A percentile compares a stretch with the other conserved stretches of the same genome.
phyloP scores from a whole-genome alignment of 208 protist species.

The Wallacemonas rigidus region DNA sequence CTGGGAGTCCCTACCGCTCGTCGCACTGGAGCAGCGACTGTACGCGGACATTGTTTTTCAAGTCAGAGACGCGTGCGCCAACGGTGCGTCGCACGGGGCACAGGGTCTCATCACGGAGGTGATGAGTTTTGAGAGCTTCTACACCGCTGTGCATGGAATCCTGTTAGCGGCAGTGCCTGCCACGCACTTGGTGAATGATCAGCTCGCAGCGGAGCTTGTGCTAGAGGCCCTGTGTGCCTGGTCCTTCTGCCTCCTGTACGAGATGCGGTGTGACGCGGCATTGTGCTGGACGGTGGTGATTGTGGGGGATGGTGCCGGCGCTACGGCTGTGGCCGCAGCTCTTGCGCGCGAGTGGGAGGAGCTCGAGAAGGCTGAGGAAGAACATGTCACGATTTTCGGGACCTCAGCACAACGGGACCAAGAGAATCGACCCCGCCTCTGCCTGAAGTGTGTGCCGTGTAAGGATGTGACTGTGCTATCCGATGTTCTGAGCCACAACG shows the following conservation, averaged over 20 bases:
- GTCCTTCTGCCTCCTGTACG: slow-evolving; percentile 7
- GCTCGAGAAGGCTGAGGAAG: too few species aligned
- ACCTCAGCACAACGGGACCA: not conserved
- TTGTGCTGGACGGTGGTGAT: not conserved
- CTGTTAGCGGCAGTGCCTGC: not conserved
- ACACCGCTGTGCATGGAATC: slow-evolving; percentile 12
- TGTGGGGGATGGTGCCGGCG: not conserved
- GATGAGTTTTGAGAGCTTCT: slow-evolving; percentile 37
- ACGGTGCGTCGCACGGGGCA: slow-evolving; percentile 7
- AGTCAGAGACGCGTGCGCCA: slow-evolving; percentile 20
- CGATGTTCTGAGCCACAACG: not conserved
- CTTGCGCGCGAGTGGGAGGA: not conserved
- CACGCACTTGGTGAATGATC: not conserved
- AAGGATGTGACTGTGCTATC: slow-evolving; percentile 2
- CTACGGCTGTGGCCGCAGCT: not conserved
- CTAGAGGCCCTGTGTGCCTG: not conserved
- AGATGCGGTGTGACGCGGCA: slow-evolving; percentile 8
- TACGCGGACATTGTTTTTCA: slow-evolving; percentile 31
- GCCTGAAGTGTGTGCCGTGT: not conserved
- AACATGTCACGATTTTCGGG: too few species aligned
- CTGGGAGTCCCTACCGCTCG: slow-evolving; percentile 21
- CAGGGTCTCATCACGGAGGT: slow-evolving; percentile 18
- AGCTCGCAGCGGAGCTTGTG: slow-evolving; percentile 7
- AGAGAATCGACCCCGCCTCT: not conserved
- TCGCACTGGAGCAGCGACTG: slow-evolving; percentile 49